A percentile compares a stretch with the other conserved stretches of the same genome.
Conservation (phyloP, 2,329 filamentous ascomycete species). For the Colletotrichum shisoi region DNA sequence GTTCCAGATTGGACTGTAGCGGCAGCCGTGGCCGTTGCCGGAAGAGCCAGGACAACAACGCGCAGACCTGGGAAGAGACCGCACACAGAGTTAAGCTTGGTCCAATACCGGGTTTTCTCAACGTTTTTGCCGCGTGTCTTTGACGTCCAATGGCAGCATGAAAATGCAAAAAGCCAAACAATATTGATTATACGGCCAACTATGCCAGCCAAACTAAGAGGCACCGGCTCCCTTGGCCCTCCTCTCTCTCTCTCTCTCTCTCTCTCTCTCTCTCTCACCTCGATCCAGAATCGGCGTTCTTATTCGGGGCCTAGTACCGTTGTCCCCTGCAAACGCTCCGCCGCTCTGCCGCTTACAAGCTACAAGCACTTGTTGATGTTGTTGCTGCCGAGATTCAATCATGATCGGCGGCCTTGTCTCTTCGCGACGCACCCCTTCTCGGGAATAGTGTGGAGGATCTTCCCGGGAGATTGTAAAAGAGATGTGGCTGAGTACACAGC, state of each 20-base stretch:
- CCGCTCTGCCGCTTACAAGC: too few species aligned
- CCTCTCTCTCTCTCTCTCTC: too few species aligned
- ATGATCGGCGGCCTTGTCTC: background rate
- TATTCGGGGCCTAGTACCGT: background rate
- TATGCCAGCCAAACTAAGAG: constrained; percentile 8
- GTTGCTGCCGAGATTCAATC: too few species aligned
- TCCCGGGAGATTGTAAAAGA: background rate
- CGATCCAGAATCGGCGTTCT: background rate
- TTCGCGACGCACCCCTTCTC: constrained; percentile 19
- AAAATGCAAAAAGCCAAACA: constrained; percentile 17
- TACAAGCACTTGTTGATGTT: background rate
- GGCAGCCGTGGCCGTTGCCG: background rate
- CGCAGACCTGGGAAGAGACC: too few species aligned
- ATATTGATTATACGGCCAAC: constrained; percentile 5
- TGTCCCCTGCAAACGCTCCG: too few species aligned
- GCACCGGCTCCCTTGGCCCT: constrained; percentile 1
- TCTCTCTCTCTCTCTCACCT: background rate
- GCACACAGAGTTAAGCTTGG: constrained; percentile 3
- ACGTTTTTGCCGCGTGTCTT: background rate
- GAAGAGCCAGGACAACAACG: background rate
- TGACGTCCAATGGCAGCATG: constrained; percentile 14
- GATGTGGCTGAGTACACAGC: background rate
- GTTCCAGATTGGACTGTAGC: background rate
- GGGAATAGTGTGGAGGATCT: constrained; percentile 12
- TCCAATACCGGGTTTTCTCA: background rate